These are phyloP conservation scores for Tillandsia leiboldiana DNA, from an alignment of 176 grass and related monocot species.

Conservation along the genomic window DNA sequence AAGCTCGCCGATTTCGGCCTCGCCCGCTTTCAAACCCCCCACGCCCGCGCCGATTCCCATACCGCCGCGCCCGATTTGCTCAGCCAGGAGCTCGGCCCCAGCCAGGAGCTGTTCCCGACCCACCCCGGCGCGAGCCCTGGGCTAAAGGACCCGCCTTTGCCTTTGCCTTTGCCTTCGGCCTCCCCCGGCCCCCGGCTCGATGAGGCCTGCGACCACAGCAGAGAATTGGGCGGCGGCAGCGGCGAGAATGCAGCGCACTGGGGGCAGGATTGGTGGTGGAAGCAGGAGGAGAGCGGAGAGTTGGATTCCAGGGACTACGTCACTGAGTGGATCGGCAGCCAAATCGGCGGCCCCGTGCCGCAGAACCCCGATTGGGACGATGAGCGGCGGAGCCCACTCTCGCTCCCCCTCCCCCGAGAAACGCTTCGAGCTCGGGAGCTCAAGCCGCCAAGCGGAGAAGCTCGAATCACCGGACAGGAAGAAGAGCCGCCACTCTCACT, in stretches of 20 bases:
- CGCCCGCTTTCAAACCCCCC: constrained; percentile 51
- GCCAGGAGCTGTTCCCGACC: constrained; percentile 32
- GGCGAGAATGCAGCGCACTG: constrained; percentile 19
- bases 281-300: constrained; percentile 58
- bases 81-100: constrained; percentile 70
- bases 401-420: constrained; percentile 12
- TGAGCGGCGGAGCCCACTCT: constrained; percentile 6
- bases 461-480: constrained; percentile 9
- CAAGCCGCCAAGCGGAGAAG: constrained; percentile 2
- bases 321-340: constrained; percentile 67
- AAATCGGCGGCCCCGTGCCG: constrained; percentile 35
- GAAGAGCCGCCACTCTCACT: constrained; percentile 8
- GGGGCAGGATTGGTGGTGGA: constrained; percentile 88
- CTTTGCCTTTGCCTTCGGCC: not conserved
- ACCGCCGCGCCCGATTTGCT: constrained; percentile 38
- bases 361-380: constrained; percentile 41
- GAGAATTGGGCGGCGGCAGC: constrained; percentile 7
- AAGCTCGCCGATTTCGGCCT: constrained; percentile 85
- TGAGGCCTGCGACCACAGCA: not conserved
- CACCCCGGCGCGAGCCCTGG: not conserved
- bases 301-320: constrained; percentile 57
- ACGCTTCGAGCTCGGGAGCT: constrained; percentile 17
- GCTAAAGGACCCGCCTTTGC: constrained; percentile 10
- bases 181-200: too few relatives aligned
- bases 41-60: constrained; percentile 10